Conservation (phyloP, 163 green algal species). For the Smithsoniella earleae region DNA sequence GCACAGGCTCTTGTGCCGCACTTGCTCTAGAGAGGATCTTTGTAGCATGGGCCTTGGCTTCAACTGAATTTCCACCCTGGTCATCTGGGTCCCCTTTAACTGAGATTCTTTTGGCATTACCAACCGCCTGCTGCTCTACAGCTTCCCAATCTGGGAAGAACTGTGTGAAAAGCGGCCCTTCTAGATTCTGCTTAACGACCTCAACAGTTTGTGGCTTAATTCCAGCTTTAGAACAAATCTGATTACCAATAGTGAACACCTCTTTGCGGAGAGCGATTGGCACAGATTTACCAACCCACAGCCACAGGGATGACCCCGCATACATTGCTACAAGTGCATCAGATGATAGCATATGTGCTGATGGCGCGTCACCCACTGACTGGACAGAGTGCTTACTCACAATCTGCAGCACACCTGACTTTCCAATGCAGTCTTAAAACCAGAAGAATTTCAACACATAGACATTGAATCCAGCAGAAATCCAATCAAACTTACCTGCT, state of each 20-base stretch:
- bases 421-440: no score
- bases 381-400: background rate
- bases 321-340: background rate
- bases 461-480: background rate
- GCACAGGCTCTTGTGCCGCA: background rate
- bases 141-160: constrained; percentile 17
- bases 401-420: background rate
- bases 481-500: background rate
- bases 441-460: no score
- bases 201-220: background rate
- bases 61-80: no score
- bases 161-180: constrained; percentile 24
- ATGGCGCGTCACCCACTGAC: background rate
- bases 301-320: background rate
- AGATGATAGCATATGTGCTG: constrained; percentile 20
- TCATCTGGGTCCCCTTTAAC: background rate
- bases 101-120: background rate
- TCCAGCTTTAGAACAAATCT: no score
- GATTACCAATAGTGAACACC: background rate
- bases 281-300: constrained; percentile 22
- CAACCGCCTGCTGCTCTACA: background rate
- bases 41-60: no score
- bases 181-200: constrained; percentile 13
- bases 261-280: background rate
- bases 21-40: no score